phyloP scores from a whole-genome alignment of 2,329 filamentous ascomycete species.

The Sphaerulina musiva region DNA sequence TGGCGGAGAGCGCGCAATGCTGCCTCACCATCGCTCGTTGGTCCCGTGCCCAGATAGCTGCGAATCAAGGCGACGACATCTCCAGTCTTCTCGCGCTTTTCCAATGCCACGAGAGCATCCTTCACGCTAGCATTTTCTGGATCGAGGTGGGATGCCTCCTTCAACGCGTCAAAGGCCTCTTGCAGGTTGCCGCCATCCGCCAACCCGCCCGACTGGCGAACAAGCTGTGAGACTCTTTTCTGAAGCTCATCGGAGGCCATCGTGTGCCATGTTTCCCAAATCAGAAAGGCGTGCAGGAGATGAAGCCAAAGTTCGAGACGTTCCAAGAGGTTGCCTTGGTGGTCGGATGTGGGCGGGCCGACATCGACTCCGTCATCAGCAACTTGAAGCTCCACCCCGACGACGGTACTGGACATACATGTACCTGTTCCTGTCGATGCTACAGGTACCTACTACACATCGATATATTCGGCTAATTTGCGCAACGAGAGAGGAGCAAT shows the following conservation, averaged over 20 bases:
- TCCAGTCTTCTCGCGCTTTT: slow-evolving; percentile 26
- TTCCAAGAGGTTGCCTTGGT: not conserved
- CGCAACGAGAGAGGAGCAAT: not conserved
- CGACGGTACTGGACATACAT: too few species aligned
- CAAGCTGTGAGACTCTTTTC: slow-evolving; percentile 21
- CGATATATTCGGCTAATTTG: not conserved
- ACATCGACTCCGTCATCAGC: not conserved
- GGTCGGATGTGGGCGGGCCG: not conserved
- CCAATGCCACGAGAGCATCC: slow-evolving; percentile 37
- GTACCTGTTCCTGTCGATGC: too few species aligned
- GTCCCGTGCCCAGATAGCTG: slow-evolving; percentile 24
- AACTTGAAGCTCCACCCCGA: too few species aligned
- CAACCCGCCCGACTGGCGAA: slow-evolving; percentile 23
- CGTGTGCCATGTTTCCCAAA: slow-evolving; percentile 20
- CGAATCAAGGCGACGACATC: slow-evolving; percentile 20
- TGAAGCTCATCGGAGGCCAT: slow-evolving; percentile 21
- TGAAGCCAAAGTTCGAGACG: not conserved
- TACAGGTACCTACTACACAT: not conserved
- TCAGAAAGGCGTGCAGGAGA: slow-evolving; percentile 3
- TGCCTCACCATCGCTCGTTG: slow-evolving; percentile 39
- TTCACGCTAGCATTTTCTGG: slow-evolving; percentile 38
- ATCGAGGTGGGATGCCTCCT: slow-evolving; percentile 41
- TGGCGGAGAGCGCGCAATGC: slow-evolving; percentile 30
- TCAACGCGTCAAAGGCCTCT: slow-evolving; percentile 38
- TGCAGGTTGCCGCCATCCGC: slow-evolving; percentile 30